Base-by-base conservation (phyloP, 2,329 filamentous ascomycete species). In the Cucurbitaria berberidis region DNA sequence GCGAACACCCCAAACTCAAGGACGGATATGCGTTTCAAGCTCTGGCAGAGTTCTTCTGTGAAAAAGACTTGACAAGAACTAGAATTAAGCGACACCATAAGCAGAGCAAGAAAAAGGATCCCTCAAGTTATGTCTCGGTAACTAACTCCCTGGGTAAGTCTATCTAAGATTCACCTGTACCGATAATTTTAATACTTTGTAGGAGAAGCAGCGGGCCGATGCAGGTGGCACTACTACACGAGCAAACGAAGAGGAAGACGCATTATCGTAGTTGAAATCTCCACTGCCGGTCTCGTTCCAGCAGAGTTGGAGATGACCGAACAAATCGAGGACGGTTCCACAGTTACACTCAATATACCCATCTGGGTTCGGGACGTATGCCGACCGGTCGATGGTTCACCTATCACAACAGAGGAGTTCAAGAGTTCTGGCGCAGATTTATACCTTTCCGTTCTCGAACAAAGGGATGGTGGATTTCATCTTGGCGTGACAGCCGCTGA, bases 11-110 rank as follows among this genome's bases (percentile, higher is more conserved):
- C 0, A 55, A 45, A 24, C 21, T 64, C 8, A 2, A 22, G 0
- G 34, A 47, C 1, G 39, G 26, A 0, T 51, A 56, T 7, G 63
- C 61, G 0, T 69, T 67, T 30, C 64, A 66, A 30, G 27, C 64
- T 3, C 32, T 64, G 7, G 60, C 38, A 3, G 24, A 26, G 4
- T 57, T 64, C 24, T 34, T 13, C 4, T 16, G 13, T 16, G 30
- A 5, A 8, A 2, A 2, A 3, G 30, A 34, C 15, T 11, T 63
- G 3, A 64, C 45, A 1, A 29, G 13, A 4, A 18, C 48, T 3
- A 15, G 58, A 0, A 46, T 64, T 2, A 36, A 55, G 19, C 40
- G 59, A 0, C 60, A 67, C n/a, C 29, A 57, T 0, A 26, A 24
- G 0, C 57, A 54, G 57, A 49, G 50, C 6, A 32, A 51, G 39